phyloP scores from a whole-genome alignment of 352 stramenopile genomes.

The Pythium folliculosum region DNA sequence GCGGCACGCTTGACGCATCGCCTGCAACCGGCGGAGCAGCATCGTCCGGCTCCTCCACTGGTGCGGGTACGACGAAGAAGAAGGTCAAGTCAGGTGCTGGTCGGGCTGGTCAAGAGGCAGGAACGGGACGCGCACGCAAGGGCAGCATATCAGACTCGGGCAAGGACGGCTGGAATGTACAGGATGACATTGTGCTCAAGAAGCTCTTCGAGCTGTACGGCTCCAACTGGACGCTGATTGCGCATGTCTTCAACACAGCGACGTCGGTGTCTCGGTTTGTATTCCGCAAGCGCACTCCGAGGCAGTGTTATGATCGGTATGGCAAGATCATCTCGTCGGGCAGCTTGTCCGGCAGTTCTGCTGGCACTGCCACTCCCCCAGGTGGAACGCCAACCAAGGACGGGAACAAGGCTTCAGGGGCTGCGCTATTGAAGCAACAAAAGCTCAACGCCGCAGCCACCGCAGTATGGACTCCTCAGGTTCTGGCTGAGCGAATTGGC shows the following conservation, averaged over 20 bases:
- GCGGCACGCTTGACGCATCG: slow-evolving; percentile 29
- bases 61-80: slow-evolving; percentile 39
- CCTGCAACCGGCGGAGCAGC: background rate
- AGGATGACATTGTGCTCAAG: slow-evolving; percentile 80
- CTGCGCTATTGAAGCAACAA: slow-evolving; percentile 40
- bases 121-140: slow-evolving; percentile 43
- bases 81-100: slow-evolving; percentile 52
- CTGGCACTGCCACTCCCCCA: slow-evolving; percentile 9
- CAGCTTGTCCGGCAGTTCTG: slow-evolving; percentile 20
- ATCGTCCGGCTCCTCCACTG: slow-evolving; percentile 26
- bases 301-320: slow-evolving; percentile 87
- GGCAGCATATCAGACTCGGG: slow-evolving; percentile 62
- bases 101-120: slow-evolving; percentile 19
- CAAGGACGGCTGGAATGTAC: slow-evolving; percentile 56
- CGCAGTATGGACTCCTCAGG: slow-evolving; percentile 42
- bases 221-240: slow-evolving; percentile 87
- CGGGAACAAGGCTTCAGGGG: slow-evolving; percentile 24
- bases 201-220: slow-evolving; percentile 87
- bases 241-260: slow-evolving; percentile 79
- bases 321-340: slow-evolving; percentile 78
- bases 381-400: slow-evolving; percentile 41
- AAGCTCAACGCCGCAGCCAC: slow-evolving; percentile 39
- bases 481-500: slow-evolving; percentile 64
- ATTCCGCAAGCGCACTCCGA: slow-evolving; percentile 71
- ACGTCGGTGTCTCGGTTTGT: slow-evolving; percentile 74